phyloP scores from a whole-genome alignment of 140 eudicot genomes.

The Bidens hawaiensis region DNA sequence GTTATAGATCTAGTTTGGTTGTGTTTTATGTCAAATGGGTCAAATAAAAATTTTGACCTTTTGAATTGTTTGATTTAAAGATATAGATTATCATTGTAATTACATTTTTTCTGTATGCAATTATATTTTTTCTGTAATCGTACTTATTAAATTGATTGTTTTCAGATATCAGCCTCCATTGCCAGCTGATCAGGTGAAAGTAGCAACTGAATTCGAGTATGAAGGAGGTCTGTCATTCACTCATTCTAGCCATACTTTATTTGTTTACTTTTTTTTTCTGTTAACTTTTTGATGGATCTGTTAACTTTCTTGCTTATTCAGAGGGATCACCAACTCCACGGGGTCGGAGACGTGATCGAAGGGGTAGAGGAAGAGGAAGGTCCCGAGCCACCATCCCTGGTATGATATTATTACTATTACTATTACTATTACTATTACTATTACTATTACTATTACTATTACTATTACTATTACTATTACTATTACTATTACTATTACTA shows the following conservation, averaged over 20 bases:
- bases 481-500: too few species aligned
- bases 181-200: conserved; percentile 87
- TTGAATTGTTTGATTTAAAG: not conserved
- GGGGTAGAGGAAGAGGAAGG: conserved; percentile 54
- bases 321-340: conserved; percentile 74
- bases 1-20: not conserved
- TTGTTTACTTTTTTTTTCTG: not conserved
- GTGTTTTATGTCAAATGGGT: too few species aligned
- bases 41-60: not conserved
- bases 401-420: too few species aligned
- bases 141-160: not conserved
- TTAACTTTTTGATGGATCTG: not conserved
- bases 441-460: too few species aligned
- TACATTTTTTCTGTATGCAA: not conserved
- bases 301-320: conserved; percentile 31
- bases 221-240: conserved; percentile 67
- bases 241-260: not conserved
- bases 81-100: not conserved
- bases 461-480: too few species aligned
- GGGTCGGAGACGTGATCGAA: conserved; percentile 83
- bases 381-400: conserved; percentile 48
- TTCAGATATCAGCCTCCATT: conserved; percentile 83
- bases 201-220: conserved; percentile 49
- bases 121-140: not conserved
- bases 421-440: too few species aligned